phyloP scores from a whole-genome alignment of 768 basidiomycete genomes.

The Bullera alba region DNA sequence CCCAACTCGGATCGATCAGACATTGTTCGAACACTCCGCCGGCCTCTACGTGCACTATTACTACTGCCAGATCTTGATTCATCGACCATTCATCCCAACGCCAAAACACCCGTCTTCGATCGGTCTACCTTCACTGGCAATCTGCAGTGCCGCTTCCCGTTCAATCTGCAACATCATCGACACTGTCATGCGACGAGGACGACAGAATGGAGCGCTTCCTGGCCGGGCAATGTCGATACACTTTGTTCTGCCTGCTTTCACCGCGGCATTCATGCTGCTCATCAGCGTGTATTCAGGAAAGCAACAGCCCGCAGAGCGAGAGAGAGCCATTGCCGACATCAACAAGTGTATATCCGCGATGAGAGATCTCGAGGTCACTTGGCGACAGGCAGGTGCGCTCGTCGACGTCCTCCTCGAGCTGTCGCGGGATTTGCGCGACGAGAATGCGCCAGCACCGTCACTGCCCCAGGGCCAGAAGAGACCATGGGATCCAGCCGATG shows the following conservation, averaged over 20 bases:
- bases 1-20: conserved; percentile 50
- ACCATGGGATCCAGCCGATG: too few relatives aligned
- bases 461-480: too few relatives aligned
- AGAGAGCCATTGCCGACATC: conserved; percentile 57
- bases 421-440: too few relatives aligned
- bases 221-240: conserved; percentile 44
- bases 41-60: conserved; percentile 58
- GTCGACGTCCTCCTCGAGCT: conserved; percentile 22
- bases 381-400: conserved; percentile 43
- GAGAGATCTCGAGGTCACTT: conserved; percentile 46
- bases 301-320: conserved; percentile 50
- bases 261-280: conserved; percentile 56
- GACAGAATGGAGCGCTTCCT: conserved; percentile 44
- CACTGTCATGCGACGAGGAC: conserved; percentile 51
- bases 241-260: conserved; percentile 47
- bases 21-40: conserved; percentile 58
- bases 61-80: conserved; percentile 58
- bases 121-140: conserved; percentile 62
- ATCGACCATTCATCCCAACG: conserved; percentile 69
- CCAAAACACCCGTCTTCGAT: conserved; percentile 51
- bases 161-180: conserved; percentile 68
- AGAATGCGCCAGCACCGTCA: too few relatives aligned
- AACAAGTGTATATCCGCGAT: conserved; percentile 57
- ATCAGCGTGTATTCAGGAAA: conserved; percentile 60
- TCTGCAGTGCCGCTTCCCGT: conserved; percentile 74